Conservation (phyloP, 1,139 yeast genomes). For the Eremothecium sinecaudum region DNA sequence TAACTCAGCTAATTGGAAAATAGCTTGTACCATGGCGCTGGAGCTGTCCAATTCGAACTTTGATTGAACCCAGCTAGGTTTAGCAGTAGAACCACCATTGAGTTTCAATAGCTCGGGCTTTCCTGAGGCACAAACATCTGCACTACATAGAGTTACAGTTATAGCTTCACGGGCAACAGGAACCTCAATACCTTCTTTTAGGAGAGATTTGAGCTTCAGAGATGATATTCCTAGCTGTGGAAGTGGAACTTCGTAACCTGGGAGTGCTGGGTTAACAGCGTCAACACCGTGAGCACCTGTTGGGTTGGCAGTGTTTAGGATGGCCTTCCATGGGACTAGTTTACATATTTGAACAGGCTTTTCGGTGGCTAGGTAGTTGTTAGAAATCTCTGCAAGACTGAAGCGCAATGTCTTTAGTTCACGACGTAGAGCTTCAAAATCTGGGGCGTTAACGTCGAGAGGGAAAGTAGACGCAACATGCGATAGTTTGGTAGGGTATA, state of each 20-base stretch:
- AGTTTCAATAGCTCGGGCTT: conserved; percentile 60
- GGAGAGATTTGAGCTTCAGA: conserved; percentile 51
- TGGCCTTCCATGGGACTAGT: conserved; percentile 57
- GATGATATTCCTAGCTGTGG: conserved; percentile 63
- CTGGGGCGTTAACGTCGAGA: conserved; percentile 33
- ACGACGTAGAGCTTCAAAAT: conserved; percentile 39
- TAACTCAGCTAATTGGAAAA: conserved; percentile 47
- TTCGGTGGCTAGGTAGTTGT: conserved; percentile 70
- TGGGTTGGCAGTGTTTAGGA: conserved; percentile 52
- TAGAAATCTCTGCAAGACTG: conserved; percentile 73
- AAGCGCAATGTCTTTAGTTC: conserved; percentile 55
- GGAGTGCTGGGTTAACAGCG: conserved; percentile 55
- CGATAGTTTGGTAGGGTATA: conserved; percentile 81
- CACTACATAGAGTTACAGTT: conserved; percentile 54
- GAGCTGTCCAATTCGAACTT: conserved; percentile 44
- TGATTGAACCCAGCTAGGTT: conserved; percentile 85
- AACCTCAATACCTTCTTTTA: conserved; percentile 42
- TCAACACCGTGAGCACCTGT: conserved; percentile 59
- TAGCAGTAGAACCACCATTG: conserved; percentile 64
- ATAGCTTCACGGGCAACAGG: conserved; percentile 71
- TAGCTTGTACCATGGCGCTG: conserved; percentile 36
- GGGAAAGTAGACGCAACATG: conserved; percentile 57
- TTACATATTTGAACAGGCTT: conserved; percentile 65
- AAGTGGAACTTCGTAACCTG: conserved; percentile 64
- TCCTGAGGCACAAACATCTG: conserved; percentile 35